Evolutionary conservation across 169 alveolate genomes (phyloP).

Genomic region (Ichthyophthirius multifiliis): DNA sequence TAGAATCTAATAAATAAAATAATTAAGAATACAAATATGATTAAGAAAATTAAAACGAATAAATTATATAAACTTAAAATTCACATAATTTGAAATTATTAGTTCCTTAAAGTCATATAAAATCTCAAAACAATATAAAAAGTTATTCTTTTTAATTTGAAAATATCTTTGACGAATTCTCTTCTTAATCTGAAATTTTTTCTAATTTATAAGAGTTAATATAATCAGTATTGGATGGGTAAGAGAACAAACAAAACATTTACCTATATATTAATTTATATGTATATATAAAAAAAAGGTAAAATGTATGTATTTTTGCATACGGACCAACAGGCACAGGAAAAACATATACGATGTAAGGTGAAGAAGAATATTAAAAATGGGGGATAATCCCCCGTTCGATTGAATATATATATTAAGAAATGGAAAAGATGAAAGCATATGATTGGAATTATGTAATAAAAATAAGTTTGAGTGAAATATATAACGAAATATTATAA

Average conservation of each 20-base stretch:
- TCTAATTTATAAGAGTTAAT: conserved; percentile 68
- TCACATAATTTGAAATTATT: conserved; percentile 22
- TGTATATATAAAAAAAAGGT: background rate
- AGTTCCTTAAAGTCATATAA: conserved; percentile 44
- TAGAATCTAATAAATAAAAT: too few species aligned
- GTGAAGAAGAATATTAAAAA: conserved; percentile 55
- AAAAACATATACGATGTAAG: conserved; percentile 89
- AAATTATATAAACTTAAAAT: background rate
- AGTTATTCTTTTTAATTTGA: conserved; percentile 36
- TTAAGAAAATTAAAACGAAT: too few species aligned
- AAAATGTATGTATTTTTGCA: conserved; percentile 87
- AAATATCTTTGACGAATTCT: conserved; percentile 45
- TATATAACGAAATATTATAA: conserved; percentile 80
- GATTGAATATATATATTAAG: conserved; percentile 70
- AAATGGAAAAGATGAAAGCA: conserved; percentile 33
- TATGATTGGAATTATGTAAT: conserved; percentile 63
- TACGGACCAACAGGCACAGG: conserved; percentile 94
- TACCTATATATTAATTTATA: background rate
- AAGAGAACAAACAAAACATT: background rate
- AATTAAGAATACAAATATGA: too few species aligned
- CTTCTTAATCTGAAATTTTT: conserved; percentile 72
- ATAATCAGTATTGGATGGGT: conserved; percentile 85
- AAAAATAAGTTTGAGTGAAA: conserved; percentile 71
- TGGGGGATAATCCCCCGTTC: conserved; percentile 86
- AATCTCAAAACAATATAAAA: conserved; percentile 26